Evolutionary conservation across 1,139 yeast species (phyloP), one percentile per base, ranked within the genome.

Genomic region (Dujonia santamariae): DNA sequence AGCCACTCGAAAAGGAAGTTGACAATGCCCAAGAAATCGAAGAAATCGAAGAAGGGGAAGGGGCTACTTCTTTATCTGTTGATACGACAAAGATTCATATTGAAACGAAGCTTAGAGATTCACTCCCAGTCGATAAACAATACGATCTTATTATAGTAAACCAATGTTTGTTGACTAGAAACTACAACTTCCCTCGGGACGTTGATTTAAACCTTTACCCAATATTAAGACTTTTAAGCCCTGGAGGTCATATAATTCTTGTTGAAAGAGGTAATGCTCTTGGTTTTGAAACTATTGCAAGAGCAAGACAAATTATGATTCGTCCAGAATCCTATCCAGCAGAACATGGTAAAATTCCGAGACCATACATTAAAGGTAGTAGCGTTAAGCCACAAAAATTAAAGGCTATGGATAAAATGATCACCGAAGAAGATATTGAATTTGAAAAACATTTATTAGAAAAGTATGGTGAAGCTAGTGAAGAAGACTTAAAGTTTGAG

Each of bases 251-350:
- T 39, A 58, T 90, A 14, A 79, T 87, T 1, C 57, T 92, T 6
- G 63, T 90, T 3, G 97, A 92, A 60, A 71, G 97, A 44, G 98
- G 98, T 2, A 86, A 85, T 38, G 86, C 97, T 0, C 57, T 80
- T 24, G 97, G 97, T 0, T 87, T 87, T 52, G 97, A 92, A 57
- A 72, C 80, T 4, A 73, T 88, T 40, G 95, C 96, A 0, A 71
- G 96, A 37, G 97, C 97, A 1, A 72, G 98, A 49, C 96, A 92
- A 56, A 58, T 86, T 7, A 78, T 88, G 78, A 64, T 92, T 16
- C 74, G 97, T 43, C 96, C 97, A 0, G 95, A 86, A 48, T 73
- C 78, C 4, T 69, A 64, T 44, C 67, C 61, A 6, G 54, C 60
- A 3, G 85, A 79, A 43, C 52, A 58, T 15, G 82, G 83, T 1